These are phyloP conservation scores for Aegilops speltoides DNA, from an alignment of 176 grass and related monocot species.

Conservation along the genomic window DNA sequence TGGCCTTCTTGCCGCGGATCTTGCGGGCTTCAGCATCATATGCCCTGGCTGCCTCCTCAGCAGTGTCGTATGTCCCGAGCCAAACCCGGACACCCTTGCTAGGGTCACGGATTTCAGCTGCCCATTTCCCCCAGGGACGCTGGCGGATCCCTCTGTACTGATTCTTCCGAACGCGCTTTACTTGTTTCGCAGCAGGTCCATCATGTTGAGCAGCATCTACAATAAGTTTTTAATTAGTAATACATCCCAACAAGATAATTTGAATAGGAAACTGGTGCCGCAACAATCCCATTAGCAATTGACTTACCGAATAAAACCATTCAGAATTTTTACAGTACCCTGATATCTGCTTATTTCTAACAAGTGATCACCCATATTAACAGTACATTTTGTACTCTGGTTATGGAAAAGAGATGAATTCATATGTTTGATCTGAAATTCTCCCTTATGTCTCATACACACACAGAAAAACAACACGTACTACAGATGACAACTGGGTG, in stretches of 20 bases:
- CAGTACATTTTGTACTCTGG: background rate
- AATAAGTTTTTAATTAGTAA: background rate
- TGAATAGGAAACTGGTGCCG: background rate
- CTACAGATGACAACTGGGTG: background rate
- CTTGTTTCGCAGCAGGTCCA: slow-evolving; percentile 15
- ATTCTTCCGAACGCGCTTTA: slow-evolving; percentile 62
- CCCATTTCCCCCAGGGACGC: slow-evolving; percentile 85
- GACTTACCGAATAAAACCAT: background rate
- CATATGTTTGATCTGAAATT: background rate
- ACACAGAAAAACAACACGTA: background rate
- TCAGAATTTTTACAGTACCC: no score
- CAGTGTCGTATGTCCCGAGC: slow-evolving; percentile 84
- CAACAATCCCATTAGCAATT: background rate
- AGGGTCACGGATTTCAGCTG: slow-evolving; percentile 81
- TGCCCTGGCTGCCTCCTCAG: slow-evolving; percentile 80
- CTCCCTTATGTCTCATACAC: background rate
- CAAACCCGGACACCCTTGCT: slow-evolving; percentile 84
- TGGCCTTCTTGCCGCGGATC: slow-evolving; percentile 81
- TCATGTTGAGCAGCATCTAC: slow-evolving; percentile 51
- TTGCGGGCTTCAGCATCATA: slow-evolving; percentile 75
- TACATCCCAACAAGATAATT: slow-evolving; percentile 8
- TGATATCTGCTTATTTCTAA: background rate
- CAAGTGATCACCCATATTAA: background rate
- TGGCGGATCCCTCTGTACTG: slow-evolving; percentile 69
- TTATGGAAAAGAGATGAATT: background rate